Percentiles rank a stretch among this genome's conserved stretches.
phyloP scores from a whole-genome alignment of 257 asterid genomes.

The Gynochthodes officinalis region DNA sequence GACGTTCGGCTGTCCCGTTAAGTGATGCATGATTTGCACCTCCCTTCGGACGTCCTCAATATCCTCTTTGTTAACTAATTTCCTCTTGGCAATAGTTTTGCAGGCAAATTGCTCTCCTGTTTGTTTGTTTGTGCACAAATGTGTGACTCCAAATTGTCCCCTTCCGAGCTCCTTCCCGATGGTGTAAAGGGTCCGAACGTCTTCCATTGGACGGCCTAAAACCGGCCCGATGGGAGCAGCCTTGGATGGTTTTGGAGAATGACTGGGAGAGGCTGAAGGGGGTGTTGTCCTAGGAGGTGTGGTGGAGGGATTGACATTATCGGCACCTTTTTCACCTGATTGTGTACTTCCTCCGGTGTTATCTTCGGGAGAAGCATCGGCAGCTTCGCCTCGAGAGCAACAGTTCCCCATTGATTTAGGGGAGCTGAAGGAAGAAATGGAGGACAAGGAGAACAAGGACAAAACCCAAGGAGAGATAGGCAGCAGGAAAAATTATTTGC shows the following conservation, averaged over 20 bases:
- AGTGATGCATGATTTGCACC: slow-evolving; percentile 92
- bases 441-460: slow-evolving; percentile 9
- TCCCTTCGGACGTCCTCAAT: slow-evolving; percentile 82
- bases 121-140: slow-evolving; percentile 71
- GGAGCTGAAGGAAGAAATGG: slow-evolving; percentile 13
- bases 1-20: slow-evolving; percentile 72
- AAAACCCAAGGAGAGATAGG: slow-evolving; percentile 7
- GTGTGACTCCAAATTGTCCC: slow-evolving; percentile 87
- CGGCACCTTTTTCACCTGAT: not conserved
- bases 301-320: not conserved
- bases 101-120: slow-evolving; percentile 77
- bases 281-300: slow-evolving; percentile 24
- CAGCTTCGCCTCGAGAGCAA: slow-evolving; percentile 44
- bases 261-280: slow-evolving; percentile 31
- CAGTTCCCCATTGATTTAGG: slow-evolving; percentile 52
- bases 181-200: slow-evolving; percentile 46
- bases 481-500: not conserved
- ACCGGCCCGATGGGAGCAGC: slow-evolving; percentile 55
- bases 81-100: slow-evolving; percentile 85
- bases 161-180: slow-evolving; percentile 90
- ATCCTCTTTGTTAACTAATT: slow-evolving; percentile 76
- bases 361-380: slow-evolving; percentile 26
- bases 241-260: slow-evolving; percentile 37
- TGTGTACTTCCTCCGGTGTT: slow-evolving; percentile 10
- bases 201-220: slow-evolving; percentile 86